Evolutionary conservation across 2,329 filamentous ascomycete genomes (phyloP).

Genomic region (Neoascochyta sp.): DNA sequence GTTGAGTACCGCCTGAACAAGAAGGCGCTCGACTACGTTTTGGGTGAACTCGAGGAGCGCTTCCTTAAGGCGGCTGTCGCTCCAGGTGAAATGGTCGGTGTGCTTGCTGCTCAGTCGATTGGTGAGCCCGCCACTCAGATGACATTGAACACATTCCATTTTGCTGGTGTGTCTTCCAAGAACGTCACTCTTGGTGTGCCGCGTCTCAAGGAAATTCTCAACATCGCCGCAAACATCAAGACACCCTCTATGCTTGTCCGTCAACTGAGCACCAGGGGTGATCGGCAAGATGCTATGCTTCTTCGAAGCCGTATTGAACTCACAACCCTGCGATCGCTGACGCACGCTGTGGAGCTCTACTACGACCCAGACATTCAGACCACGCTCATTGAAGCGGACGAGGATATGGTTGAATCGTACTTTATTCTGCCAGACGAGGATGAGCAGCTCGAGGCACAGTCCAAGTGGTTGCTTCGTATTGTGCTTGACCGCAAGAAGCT

Average conservation of each 20-base stretch:
- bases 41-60: slow-evolving; percentile 84
- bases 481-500: slow-evolving; percentile 90
- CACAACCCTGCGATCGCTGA: slow-evolving; percentile 87
- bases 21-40: slow-evolving; percentile 84
- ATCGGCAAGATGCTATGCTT: slow-evolving; percentile 77
- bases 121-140: slow-evolving; percentile 98
- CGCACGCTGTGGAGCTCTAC: slow-evolving; percentile 90
- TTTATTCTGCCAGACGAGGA: slow-evolving; percentile 85
- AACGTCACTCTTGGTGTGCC: slow-evolving; percentile 99
- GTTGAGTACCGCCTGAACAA: slow-evolving; percentile 82
- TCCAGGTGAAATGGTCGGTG: slow-evolving; percentile 98
- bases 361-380: slow-evolving; percentile 87
- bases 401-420: slow-evolving; percentile 94
- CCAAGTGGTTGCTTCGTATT: slow-evolving; percentile 92
- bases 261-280: slow-evolving; percentile 58
- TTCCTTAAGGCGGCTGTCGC: slow-evolving; percentile 83
- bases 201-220: slow-evolving; percentile 98
- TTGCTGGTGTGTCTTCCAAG: slow-evolving; percentile 99
- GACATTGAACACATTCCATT: slow-evolving; percentile 99
- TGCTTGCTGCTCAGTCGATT: slow-evolving; percentile 95
- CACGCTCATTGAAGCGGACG: slow-evolving; percentile 82
- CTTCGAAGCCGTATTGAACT: slow-evolving; percentile 90
- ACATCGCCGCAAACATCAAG: slow-evolving; percentile 97
- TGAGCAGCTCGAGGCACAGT: slow-evolving; percentile 62
- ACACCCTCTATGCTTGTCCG: slow-evolving; percentile 96